These are phyloP conservation scores for Camelina neglecta DNA, from an alignment of 345 rosid species.

Conservation along the genomic window DNA sequence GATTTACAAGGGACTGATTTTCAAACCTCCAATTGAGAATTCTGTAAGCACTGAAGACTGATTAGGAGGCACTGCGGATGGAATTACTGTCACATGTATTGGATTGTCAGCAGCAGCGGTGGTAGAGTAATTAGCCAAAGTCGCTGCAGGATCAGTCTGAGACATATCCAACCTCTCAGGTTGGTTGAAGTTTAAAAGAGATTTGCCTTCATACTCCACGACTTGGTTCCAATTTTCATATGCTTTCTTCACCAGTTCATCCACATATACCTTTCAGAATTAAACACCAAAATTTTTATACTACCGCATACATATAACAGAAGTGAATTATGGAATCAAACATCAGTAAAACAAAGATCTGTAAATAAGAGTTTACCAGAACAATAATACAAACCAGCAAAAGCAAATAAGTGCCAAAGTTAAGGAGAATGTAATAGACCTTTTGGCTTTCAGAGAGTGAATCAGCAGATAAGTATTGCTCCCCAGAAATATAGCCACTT, in stretches of 20 bases:
- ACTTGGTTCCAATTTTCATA: conserved; percentile 87
- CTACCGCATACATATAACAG: not conserved
- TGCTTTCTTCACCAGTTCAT: conserved; percentile 77
- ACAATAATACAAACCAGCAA: not conserved
- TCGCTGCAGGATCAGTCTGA: conserved; percentile 45
- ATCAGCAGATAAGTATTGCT: conserved; percentile 69
- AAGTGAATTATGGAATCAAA: not conserved
- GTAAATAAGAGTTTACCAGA: no score
- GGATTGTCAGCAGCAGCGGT: no score
- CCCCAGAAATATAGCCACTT: conserved; percentile 74
- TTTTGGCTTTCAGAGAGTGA: conserved; percentile 78
- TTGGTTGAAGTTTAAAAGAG: conserved; percentile 64
- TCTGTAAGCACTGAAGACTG: conserved; percentile 41
- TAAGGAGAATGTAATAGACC: conserved; percentile 43
- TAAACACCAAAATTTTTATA: not conserved
- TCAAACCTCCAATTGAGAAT: conserved; percentile 61
- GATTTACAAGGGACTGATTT: not conserved
- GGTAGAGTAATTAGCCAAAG: conserved; percentile 38
- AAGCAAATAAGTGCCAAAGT: not conserved
- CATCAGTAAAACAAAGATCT: not conserved
- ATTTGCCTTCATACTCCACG: conserved; percentile 81
- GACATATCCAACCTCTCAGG: conserved; percentile 51
- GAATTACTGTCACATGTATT: conserved; percentile 28
- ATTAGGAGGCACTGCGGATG: conserved; percentile 54
- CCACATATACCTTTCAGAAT: conserved; percentile 70